Evolutionary conservation across 306 rosid genomes (phyloP).

Genomic region (Spatholobus suberectus): DNA sequence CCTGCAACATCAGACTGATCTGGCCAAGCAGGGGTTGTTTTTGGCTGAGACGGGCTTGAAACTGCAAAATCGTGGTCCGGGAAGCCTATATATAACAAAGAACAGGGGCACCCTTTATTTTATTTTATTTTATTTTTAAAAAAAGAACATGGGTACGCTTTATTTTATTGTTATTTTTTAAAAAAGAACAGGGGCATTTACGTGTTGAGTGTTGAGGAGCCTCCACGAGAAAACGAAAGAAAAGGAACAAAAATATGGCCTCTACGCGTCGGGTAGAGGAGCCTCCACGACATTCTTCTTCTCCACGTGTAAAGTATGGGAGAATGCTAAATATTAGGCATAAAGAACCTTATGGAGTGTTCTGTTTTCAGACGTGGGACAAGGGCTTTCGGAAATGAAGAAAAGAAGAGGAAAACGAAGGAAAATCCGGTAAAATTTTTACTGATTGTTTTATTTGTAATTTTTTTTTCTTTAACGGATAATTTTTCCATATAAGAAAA

Average conservation of each 20-base stretch:
- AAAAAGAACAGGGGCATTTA: background rate
- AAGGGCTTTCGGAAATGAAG: background rate
- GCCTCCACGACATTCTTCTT: background rate
- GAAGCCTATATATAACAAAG: too few relatives aligned
- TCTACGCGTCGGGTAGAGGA: background rate
- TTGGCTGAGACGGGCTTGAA: too few relatives aligned
- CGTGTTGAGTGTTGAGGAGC: background rate
- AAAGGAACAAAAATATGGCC: background rate
- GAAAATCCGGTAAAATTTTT: background rate
- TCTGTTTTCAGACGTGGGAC: background rate
- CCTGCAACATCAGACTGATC: too few relatives aligned
- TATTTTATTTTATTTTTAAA: too few relatives aligned
- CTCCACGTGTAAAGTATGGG: slow-evolving; percentile 1
- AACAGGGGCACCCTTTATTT: too few relatives aligned
- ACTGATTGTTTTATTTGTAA: background rate
- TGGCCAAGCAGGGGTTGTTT: too few relatives aligned
- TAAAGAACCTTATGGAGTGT: background rate
- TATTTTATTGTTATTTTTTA: too few relatives aligned
- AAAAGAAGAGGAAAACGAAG: background rate
- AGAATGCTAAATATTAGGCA: background rate
- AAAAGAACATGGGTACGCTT: too few relatives aligned
- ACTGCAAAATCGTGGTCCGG: too few relatives aligned
- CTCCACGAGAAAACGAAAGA: background rate
- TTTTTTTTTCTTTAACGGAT: background rate
- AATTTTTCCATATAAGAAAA: background rate